phyloP scores from a whole-genome alignment of 192 early-diverging fungal genomes.

The Umbelopsis sp. region DNA sequence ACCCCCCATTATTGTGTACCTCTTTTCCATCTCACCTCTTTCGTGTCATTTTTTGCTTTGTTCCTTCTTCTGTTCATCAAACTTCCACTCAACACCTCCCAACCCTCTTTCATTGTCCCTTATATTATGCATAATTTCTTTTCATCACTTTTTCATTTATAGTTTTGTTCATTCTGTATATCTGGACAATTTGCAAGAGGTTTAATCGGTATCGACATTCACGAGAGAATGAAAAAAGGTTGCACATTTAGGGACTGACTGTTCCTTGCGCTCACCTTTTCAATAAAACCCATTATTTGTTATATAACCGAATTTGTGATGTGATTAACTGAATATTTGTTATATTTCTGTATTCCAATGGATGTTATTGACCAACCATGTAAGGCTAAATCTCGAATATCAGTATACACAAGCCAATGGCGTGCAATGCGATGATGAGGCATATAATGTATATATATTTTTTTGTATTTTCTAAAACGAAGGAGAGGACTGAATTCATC shows the following conservation, averaged over 20 bases:
- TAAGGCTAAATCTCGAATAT: too few species aligned
- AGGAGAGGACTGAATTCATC: background rate
- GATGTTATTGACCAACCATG: too few species aligned
- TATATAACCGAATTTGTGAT: too few species aligned
- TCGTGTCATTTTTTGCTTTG: constrained; percentile 21
- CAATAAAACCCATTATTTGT: background rate
- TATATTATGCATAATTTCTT: constrained; percentile 21
- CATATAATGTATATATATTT: background rate
- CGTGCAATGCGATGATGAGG: background rate
- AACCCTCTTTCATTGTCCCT: constrained; percentile 19
- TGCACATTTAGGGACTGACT: constrained; percentile 17
- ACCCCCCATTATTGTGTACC: constrained; percentile 18
- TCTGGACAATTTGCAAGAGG: constrained; percentile 22
- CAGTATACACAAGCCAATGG: background rate
- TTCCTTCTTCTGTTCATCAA: constrained; percentile 9
- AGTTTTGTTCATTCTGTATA: constrained; percentile 25
- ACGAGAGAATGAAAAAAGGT: constrained; percentile 22
- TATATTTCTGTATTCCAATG: too few species aligned
- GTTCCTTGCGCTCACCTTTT: constrained; percentile 20
- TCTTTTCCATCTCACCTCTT: constrained; percentile 16
- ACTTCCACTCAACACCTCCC: background rate
- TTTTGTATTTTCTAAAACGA: background rate
- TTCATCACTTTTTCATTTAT: constrained; percentile 20
- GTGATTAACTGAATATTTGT: too few species aligned
- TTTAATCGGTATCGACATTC: constrained; percentile 16